A percentile compares a stretch with the other conserved stretches of the same genome.
Evolutionary conservation across 106 monocot genomes (phyloP).

Genomic region (Hemerocallis citrina): DNA sequence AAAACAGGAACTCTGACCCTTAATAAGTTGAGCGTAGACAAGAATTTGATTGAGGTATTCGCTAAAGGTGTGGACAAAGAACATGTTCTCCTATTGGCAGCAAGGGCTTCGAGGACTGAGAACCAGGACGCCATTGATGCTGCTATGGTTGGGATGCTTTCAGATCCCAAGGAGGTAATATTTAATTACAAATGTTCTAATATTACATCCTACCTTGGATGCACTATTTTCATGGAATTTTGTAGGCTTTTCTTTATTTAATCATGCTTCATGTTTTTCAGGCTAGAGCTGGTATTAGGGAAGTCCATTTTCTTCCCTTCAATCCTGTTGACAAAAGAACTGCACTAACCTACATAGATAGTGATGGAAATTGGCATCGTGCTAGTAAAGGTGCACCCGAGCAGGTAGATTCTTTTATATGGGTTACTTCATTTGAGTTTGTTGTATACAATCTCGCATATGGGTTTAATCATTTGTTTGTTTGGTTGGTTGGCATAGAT

Average conservation of each 20-base stretch:
- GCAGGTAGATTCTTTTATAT: slow-evolving; percentile 40
- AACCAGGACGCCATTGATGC: slow-evolving; percentile 99
- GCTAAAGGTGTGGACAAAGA: slow-evolving; percentile 87
- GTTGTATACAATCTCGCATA: too few relatives aligned
- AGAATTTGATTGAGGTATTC: slow-evolving; percentile 76
- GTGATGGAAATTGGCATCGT: slow-evolving; percentile 77
- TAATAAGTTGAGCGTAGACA: slow-evolving; percentile 93
- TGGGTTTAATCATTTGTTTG: not conserved
- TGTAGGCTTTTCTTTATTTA: not conserved
- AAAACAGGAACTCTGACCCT: slow-evolving; percentile 92
- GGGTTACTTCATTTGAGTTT: not conserved
- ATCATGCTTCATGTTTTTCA: slow-evolving; percentile 4
- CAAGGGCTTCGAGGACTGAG: slow-evolving; percentile 82
- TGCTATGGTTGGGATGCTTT: slow-evolving; percentile 96
- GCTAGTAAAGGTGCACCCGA: slow-evolving; percentile 96
- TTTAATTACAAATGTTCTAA: not conserved
- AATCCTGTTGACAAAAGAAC: slow-evolving; percentile 98
- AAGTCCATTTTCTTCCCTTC: slow-evolving; percentile 93
- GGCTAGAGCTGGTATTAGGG: slow-evolving; percentile 95
- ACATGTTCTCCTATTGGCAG: slow-evolving; percentile 71
- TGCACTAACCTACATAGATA: slow-evolving; percentile 84
- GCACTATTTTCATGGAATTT: not conserved
- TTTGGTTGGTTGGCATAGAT: slow-evolving; percentile 65
- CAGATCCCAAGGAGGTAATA: slow-evolving; percentile 93
- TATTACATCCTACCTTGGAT: not conserved